Conservation (phyloP, 371 early-diverging fungal genomes). For the Rozella allomycis region DNA sequence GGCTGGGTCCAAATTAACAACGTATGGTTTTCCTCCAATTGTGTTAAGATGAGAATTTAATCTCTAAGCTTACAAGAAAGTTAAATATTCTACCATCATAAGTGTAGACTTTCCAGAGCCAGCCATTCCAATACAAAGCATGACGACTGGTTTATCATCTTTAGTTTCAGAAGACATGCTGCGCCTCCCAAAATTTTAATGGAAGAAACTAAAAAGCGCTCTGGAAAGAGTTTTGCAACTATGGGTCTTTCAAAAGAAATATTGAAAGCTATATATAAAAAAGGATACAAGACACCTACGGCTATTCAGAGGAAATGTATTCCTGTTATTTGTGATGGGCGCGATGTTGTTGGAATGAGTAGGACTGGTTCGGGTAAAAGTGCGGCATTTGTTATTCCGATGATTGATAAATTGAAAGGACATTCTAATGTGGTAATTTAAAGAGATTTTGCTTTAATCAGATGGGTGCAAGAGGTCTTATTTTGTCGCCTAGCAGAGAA, state of each 20-base stretch:
- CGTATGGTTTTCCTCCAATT: constrained; percentile 52
- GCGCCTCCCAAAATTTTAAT: too few relatives aligned
- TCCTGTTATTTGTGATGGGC: constrained; percentile 66
- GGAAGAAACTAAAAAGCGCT: too few relatives aligned
- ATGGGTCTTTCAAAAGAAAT: constrained; percentile 46
- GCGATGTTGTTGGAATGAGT: constrained; percentile 93
- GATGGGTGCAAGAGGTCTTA: constrained; percentile 62
- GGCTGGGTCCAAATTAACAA: constrained; percentile 97
- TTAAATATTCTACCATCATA: constrained; percentile 29
- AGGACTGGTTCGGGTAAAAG: constrained; percentile 97
- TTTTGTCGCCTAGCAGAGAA: constrained; percentile 85
- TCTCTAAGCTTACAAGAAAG: constrained; percentile 28
- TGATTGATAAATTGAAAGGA: constrained; percentile 61
- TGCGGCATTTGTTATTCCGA: constrained; percentile 86
- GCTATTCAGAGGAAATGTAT: constrained; percentile 95
- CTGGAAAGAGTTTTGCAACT: too few relatives aligned
- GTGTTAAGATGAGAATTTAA: constrained; percentile 65
- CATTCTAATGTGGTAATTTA: constrained; percentile 52
- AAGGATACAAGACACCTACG: constrained; percentile 91
- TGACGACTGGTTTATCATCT: too few relatives aligned
- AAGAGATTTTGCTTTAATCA: not conserved
- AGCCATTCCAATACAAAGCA: constrained; percentile 66
- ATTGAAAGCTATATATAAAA: constrained; percentile 64
- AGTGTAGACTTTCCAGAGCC: constrained; percentile 97
- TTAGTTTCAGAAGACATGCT: too few relatives aligned